phyloP scores from a whole-genome alignment of 179 eudicot genomes.

The Beta corolliflora region DNA sequence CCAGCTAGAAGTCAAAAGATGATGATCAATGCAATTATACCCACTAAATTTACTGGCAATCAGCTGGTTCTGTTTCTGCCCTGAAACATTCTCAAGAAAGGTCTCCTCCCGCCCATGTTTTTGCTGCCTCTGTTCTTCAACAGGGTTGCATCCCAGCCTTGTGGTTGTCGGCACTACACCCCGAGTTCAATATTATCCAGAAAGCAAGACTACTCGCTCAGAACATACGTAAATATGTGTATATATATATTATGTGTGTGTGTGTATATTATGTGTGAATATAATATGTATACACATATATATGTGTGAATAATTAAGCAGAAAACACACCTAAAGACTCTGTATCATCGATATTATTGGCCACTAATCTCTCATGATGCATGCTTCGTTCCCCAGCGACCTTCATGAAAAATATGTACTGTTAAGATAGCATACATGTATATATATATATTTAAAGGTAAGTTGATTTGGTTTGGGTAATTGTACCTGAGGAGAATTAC shows the following conservation, averaged over 20 bases:
- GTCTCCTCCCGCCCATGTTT: conserved; percentile 26
- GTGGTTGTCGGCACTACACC: conserved; percentile 8
- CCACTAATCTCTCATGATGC: conserved; percentile 29
- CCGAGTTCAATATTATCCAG: neutral
- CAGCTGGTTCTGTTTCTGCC: conserved; percentile 5
- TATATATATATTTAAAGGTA: too few relatives aligned
- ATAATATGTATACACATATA: neutral
- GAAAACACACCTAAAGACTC: conserved; percentile 34
- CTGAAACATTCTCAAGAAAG: conserved; percentile 9
- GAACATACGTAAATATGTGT: neutral
- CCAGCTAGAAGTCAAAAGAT: neutral
- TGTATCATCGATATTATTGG: conserved; percentile 24
- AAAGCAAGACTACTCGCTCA: neutral
- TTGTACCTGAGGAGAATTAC: conserved; percentile 41
- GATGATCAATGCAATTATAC: conserved; percentile 5
- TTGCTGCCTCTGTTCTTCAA: conserved; percentile 13
- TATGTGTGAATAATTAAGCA: neutral
- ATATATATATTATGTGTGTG: too few relatives aligned
- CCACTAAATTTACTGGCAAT: conserved; percentile 18
- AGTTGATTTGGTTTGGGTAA: neutral
- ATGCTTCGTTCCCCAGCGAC: conserved; percentile 34
- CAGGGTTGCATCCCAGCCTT: conserved; percentile 11
- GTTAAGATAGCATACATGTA: neutral
- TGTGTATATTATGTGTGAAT: too few relatives aligned
- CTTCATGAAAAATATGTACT: conserved; percentile 27